A percentile compares a stretch with the other conserved stretches of the same genome.
These are phyloP conservation scores for Cordyceps cicadae DNA, from an alignment of 2,329 filamentous ascomycete genomes.

Conservation along the genomic window DNA sequence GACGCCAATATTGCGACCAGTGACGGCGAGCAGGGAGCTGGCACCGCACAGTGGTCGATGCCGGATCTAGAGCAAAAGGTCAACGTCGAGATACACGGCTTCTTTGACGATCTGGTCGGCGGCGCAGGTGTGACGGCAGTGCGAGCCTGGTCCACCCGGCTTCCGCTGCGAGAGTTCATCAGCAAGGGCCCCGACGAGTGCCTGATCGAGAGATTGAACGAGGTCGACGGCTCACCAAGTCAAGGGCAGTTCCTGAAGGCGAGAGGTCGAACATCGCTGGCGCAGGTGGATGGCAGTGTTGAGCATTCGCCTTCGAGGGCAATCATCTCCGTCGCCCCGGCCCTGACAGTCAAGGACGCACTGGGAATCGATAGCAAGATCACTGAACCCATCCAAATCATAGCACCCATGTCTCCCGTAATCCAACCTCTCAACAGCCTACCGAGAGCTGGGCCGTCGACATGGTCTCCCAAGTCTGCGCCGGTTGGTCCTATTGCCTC, in stretches of 20 bases:
- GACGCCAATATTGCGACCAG: slow-evolving; percentile 19
- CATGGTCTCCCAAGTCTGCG: slow-evolving; percentile 18
- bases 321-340: background rate
- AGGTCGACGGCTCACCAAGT: slow-evolving; percentile 25
- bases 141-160: slow-evolving; percentile 42
- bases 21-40: background rate
- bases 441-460: background rate
- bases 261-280: slow-evolving; percentile 21
- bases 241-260: slow-evolving; percentile 22
- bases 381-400: background rate
- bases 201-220: slow-evolving; percentile 42
- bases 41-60: slow-evolving; percentile 5
- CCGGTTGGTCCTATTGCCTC: slow-evolving; percentile 20
- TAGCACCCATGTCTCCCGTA: slow-evolving; percentile 24
- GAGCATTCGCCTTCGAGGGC: slow-evolving; percentile 3
- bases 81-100: slow-evolving; percentile 48
- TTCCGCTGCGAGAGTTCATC: slow-evolving; percentile 47
- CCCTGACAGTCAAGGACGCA: slow-evolving; percentile 21
- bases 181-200: slow-evolving; percentile 47
- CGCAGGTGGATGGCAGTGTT: slow-evolving; percentile 3
- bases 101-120: slow-evolving; percentile 46
- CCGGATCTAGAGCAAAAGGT: slow-evolving; percentile 41
- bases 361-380: slow-evolving; percentile 25
- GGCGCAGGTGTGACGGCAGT: slow-evolving; percentile 22
- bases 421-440: slow-evolving; percentile 22